phyloP scores from a whole-genome alignment of 1,284 basidiomycete genomes.

The Jaminaea rosea region DNA sequence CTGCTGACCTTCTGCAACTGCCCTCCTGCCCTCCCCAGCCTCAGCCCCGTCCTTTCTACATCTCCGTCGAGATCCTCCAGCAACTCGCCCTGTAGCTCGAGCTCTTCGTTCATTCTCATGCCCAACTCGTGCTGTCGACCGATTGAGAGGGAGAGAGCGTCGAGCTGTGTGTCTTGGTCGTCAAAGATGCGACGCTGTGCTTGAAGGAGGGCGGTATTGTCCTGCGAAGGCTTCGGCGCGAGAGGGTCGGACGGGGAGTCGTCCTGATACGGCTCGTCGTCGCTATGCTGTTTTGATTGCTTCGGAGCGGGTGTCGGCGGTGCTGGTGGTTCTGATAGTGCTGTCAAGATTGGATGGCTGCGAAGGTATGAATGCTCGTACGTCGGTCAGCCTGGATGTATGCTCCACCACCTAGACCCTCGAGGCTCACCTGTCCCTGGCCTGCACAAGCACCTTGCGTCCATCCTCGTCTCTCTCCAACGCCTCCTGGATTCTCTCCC shows the following conservation, averaged over 20 bases:
- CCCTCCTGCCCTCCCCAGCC: conserved; percentile 27
- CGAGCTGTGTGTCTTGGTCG: conserved; percentile 36
- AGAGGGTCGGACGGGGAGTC: not conserved
- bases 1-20: conserved; percentile 28
- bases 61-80: conserved; percentile 29
- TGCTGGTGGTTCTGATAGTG: not conserved
- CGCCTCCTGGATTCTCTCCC: not conserved
- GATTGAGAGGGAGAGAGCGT: conserved; percentile 30
- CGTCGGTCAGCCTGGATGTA: not conserved
- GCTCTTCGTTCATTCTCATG: conserved; percentile 44
- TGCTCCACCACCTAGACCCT: not conserved
- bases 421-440: not conserved
- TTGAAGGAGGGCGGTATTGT: not conserved
- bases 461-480: not conserved
- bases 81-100: conserved; percentile 36
- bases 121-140: conserved; percentile 37
- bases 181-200: conserved; percentile 6
- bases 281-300: too few relatives aligned
- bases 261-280: not conserved
- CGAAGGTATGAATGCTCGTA: not conserved
- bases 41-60: conserved; percentile 29
- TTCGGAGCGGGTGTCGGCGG: too few relatives aligned
- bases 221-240: too few relatives aligned
- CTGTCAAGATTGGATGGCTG: not conserved
- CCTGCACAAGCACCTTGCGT: not conserved